A percentile compares a stretch with the other conserved stretches of the same genome.
Evolutionary conservation across 2,329 filamentous ascomycete genomes (phyloP).

Genomic region (Ciborinia camelliae): DNA sequence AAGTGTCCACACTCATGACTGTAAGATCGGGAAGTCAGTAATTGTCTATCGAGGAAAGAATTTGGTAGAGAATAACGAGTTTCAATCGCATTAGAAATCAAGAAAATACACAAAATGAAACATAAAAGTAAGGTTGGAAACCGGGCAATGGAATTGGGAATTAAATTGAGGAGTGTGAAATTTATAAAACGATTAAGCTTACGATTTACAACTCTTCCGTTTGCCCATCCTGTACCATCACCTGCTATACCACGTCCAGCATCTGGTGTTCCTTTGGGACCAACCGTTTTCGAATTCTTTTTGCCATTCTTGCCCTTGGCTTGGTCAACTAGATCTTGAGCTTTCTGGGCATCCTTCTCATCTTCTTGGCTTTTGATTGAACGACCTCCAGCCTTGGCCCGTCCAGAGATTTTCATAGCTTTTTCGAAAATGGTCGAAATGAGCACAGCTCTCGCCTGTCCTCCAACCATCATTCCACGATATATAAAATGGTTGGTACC

Average conservation of each 20-base stretch:
- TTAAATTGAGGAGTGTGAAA: too few species aligned
- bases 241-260: constrained; percentile 51
- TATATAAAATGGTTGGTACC: constrained; percentile 90
- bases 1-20: constrained; percentile 96
- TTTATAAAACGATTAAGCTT: background rate
- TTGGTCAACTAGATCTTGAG: constrained; percentile 45
- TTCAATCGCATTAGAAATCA: too few species aligned
- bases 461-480: constrained; percentile 86
- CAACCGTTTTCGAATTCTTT: constrained; percentile 44
- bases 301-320: constrained; percentile 43
- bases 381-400: constrained; percentile 79
- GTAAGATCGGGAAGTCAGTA: too few species aligned
- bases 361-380: constrained; percentile 39
- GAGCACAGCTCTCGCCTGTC: constrained; percentile 74
- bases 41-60: too few species aligned
- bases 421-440: constrained; percentile 91
- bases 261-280: constrained; percentile 41
- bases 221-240: constrained; percentile 83
- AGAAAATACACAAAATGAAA: too few species aligned
- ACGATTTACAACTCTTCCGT: constrained; percentile 72
- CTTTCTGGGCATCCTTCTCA: constrained; percentile 35
- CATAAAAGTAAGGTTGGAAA: too few species aligned
- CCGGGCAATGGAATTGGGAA: too few species aligned
- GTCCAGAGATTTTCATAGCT: constrained; percentile 80
- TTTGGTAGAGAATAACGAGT: too few species aligned